These are phyloP conservation scores for Pseudogymnoascus sp. DNA, from an alignment of 2,329 filamentous ascomycete genomes.

Conservation along the genomic window DNA sequence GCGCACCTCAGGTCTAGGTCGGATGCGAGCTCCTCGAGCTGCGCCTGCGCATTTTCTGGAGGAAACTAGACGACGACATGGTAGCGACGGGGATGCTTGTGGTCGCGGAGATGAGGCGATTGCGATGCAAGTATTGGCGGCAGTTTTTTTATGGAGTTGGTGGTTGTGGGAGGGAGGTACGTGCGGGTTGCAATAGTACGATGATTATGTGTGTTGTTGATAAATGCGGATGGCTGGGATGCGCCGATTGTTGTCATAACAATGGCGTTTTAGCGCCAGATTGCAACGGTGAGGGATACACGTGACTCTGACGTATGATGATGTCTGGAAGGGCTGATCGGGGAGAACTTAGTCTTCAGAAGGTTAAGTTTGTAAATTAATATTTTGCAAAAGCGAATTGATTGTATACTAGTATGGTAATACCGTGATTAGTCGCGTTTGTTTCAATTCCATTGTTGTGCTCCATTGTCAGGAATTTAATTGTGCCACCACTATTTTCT, in stretches of 20 bases:
- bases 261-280: conserved; percentile 9
- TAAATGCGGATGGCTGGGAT: conserved; percentile 8
- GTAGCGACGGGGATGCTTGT: conserved; percentile 32
- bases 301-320: conserved; percentile 2
- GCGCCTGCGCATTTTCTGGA: conserved; percentile 73
- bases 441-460: neutral
- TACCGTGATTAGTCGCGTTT: neutral
- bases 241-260: conserved; percentile 11
- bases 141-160: conserved; percentile 13
- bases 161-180: conserved; percentile 25
- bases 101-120: conserved; percentile 44
- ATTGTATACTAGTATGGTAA: neutral
- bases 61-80: conserved; percentile 67
- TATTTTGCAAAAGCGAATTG: neutral
- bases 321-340: neutral
- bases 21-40: conserved; percentile 69
- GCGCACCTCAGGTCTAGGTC: conserved; percentile 53
- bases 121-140: conserved; percentile 18
- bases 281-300: neutral
- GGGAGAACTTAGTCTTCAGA: neutral
- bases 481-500: neutral
- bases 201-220: conserved; percentile 11
- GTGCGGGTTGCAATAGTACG: conserved; percentile 8
- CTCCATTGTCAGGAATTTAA: neutral
- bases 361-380: neutral